Base-by-base conservation (phyloP, 306 rosid species). In the Cucurbita ficifolia region DNA sequence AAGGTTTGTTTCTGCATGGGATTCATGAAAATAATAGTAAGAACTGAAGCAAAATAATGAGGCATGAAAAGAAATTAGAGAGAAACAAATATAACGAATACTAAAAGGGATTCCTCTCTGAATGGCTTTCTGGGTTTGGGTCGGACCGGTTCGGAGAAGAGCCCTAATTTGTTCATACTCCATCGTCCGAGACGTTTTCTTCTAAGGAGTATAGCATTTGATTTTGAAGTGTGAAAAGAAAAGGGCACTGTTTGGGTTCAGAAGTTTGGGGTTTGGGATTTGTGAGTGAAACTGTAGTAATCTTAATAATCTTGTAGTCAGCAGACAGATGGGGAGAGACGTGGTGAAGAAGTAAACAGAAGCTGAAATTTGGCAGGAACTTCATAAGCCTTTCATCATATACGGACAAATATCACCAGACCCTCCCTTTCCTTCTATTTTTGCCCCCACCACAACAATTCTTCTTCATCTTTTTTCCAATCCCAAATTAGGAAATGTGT, bases 271-370 rank as follows among this genome's bases (percentile, higher is more conserved):
- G 33, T 29, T 29, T 29, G 8, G n/a, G 48, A 54, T 22, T 59
- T 60, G 35, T 53, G 75, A 79, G 63, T 81, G 82, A 72, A 77
- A 79, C 67, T 76, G 79, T 76, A 74, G 67, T 63, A 65, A 79
- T 75, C 59, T 86, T 83, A 87, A 86, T 89, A 86, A 84, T 86
- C 96, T 86, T 78, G 73, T 76, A 75, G 84, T 78, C 86, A 83
- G 86, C 80, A 85, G 14, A 63, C 22, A 40, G 51, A 63, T 9
- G 10, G 76, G 10, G 76, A 24, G 77, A 88, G 88, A 85, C 92
- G 96, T 89, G 86, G 79, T 80, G 84, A 82, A 82, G 86, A 92
- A 89, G 95, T 83, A 83, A 81, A 75, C 77, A 76, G 83, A 80
- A 77, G 87, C 84, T 82, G 81, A 82, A 78, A 78, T 49, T 40